Percentiles rank a stretch among this genome's conserved stretches.
Conservation (phyloP, 2,329 filamentous ascomycete genomes). For the Epicoccum nigrum region DNA sequence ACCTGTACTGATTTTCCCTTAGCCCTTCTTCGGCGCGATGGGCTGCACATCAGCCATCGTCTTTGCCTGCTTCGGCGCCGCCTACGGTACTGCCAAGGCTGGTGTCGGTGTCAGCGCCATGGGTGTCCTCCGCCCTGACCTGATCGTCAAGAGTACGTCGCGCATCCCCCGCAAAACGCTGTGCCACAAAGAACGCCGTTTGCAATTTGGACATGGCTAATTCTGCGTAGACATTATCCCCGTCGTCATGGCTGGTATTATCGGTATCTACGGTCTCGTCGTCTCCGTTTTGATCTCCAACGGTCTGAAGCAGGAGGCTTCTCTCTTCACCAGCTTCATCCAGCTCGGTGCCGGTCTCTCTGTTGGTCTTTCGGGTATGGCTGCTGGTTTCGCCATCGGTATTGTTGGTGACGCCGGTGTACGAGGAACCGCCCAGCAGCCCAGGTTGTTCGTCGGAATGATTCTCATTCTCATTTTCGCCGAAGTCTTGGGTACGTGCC, state of each 20-base stretch:
- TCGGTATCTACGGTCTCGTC: conserved; percentile 81
- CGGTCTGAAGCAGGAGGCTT: conserved; percentile 54
- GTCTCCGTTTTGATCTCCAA: conserved; percentile 62
- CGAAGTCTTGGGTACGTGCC: conserved; percentile 86
- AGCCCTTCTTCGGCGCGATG: conserved; percentile 97
- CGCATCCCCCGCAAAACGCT: background rate
- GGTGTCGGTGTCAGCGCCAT: conserved; percentile 98
- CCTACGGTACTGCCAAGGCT: conserved; percentile 98
- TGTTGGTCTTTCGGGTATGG: conserved; percentile 83
- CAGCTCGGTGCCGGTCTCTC: conserved; percentile 60
- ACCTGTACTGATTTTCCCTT: conserved; percentile 34
- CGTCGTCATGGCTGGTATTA: conserved; percentile 99
- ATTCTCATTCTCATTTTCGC: conserved; percentile 99
- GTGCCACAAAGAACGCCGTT: no score
- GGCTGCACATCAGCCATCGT: conserved; percentile 94
- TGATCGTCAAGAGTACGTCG: conserved; percentile 97
- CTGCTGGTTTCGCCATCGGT: conserved; percentile 78
- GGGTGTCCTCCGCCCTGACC: conserved; percentile 95
- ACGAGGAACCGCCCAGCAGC: conserved; percentile 82
- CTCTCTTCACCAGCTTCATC: conserved; percentile 60
- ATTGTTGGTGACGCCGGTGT: conserved; percentile 81
- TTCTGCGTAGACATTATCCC: conserved; percentile 83
- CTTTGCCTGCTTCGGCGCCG: conserved; percentile 94
- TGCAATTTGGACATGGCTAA: conserved; percentile 13
- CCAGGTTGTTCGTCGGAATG: conserved; percentile 93